phyloP scores from a whole-genome alignment of 2,329 filamentous ascomycete genomes.

The Alternaria sp. region DNA sequence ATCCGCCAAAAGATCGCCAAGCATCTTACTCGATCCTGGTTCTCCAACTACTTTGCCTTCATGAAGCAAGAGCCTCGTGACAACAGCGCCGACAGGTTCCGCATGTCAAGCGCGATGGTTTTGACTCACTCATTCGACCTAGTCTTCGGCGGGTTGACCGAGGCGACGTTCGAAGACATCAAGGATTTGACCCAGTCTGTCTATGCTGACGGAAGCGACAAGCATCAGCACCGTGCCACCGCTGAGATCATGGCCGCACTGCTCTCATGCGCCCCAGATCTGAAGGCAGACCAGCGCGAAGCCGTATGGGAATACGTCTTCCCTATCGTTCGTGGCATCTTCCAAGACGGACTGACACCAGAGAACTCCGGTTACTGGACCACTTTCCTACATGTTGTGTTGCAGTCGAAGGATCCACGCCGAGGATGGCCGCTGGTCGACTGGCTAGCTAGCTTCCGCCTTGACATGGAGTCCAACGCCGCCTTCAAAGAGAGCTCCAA shows the following conservation, averaged over 20 bases:
- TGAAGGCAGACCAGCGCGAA: slow-evolving; percentile 73
- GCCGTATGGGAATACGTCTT: slow-evolving; percentile 88
- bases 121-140: slow-evolving; percentile 90
- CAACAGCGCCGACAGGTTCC: slow-evolving; percentile 79
- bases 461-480: slow-evolving; percentile 94
- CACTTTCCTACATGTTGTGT: slow-evolving; percentile 86
- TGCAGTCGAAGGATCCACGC: slow-evolving; percentile 88
- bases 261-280: slow-evolving; percentile 79
- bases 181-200: slow-evolving; percentile 77
- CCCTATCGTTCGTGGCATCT: slow-evolving; percentile 82
- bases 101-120: slow-evolving; percentile 85
- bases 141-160: slow-evolving; percentile 79
- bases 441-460: slow-evolving; percentile 79
- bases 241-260: slow-evolving; percentile 90
- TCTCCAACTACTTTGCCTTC: slow-evolving; percentile 85
- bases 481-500: slow-evolving; percentile 99
- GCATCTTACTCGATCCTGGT: slow-evolving; percentile 82
- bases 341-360: slow-evolving; percentile 89
- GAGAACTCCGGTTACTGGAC: slow-evolving; percentile 96
- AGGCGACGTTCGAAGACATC: slow-evolving; percentile 84
- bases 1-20: slow-evolving; percentile 80
- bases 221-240: slow-evolving; percentile 95
- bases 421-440: slow-evolving; percentile 86
- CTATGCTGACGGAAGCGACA: slow-evolving; percentile 92
- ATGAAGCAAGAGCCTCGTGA: slow-evolving; percentile 96